phyloP scores from a whole-genome alignment of 1,139 yeast genomes.

The Sugiyamaella neomexicana region DNA sequence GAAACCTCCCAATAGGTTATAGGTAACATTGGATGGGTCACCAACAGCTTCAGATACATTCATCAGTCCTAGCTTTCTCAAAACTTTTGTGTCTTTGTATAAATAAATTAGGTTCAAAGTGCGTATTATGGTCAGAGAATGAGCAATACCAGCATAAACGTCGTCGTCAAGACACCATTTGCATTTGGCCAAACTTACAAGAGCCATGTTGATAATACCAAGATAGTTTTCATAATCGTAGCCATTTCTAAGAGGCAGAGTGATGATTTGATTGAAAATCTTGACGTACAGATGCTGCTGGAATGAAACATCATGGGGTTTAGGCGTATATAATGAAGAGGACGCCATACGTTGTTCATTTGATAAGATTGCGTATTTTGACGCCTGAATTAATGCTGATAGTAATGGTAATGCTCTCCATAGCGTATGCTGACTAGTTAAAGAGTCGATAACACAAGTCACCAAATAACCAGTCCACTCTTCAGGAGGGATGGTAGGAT shows the following conservation, averaged over 20 bases:
- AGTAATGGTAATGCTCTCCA: slow-evolving; percentile 63
- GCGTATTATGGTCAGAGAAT: neutral
- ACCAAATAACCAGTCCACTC: slow-evolving; percentile 52
- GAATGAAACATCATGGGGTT: slow-evolving; percentile 1
- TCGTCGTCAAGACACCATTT: slow-evolving; percentile 17
- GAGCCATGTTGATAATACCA: slow-evolving; percentile 16
- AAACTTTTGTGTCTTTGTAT: slow-evolving; percentile 2
- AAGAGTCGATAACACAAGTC: slow-evolving; percentile 40
- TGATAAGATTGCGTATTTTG: slow-evolving; percentile 23
- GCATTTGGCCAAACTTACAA: slow-evolving; percentile 16
- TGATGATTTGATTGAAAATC: slow-evolving; percentile 20
- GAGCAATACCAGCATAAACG: neutral
- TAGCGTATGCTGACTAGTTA: slow-evolving; percentile 29
- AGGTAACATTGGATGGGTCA: slow-evolving; percentile 2
- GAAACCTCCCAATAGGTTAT: slow-evolving; percentile 26
- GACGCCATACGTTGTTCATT: slow-evolving; percentile 43
- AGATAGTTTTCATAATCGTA: neutral
- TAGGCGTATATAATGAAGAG: too few relatives aligned
- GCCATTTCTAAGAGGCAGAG: slow-evolving; percentile 5
- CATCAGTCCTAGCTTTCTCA: neutral
- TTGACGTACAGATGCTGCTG: slow-evolving; percentile 24
- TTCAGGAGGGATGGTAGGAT: slow-evolving; percentile 58
- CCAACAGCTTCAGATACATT: neutral
- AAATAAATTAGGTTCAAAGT: slow-evolving; percentile 6
- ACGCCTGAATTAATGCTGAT: slow-evolving; percentile 47